These are phyloP conservation scores for Mikania micrantha DNA, from an alignment of 129 eudicot genomes.

Conservation along the genomic window DNA sequence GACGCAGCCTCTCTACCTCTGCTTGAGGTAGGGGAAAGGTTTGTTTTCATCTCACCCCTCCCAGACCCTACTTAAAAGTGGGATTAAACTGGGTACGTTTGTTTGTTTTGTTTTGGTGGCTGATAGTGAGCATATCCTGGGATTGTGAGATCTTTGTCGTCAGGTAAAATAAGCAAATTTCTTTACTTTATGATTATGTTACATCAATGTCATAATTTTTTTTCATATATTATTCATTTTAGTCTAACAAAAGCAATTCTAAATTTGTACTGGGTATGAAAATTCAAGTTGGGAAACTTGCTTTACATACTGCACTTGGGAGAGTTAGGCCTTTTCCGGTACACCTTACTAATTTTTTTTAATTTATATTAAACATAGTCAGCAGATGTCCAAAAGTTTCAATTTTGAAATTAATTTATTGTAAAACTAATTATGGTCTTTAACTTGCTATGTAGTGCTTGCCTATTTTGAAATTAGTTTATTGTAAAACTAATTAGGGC, in stretches of 20 bases:
- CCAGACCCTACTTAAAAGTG: no score
- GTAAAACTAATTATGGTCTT: slow-evolving; percentile 3
- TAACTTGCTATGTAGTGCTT: slow-evolving; percentile 49
- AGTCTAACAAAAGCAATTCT: not conserved
- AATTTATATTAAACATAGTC: slow-evolving; percentile 1
- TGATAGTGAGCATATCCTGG: slow-evolving; percentile 88
- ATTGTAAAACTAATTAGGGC: no score
- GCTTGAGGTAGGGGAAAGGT: no score
- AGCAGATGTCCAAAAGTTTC: not conserved
- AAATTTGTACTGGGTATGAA: slow-evolving; percentile 68
- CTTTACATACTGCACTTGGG: slow-evolving; percentile 86
- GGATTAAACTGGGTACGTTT: no score
- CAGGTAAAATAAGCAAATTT: slow-evolving; percentile 44
- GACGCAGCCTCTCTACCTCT: no score
- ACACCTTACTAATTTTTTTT: slow-evolving; percentile 19
- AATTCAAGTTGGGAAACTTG: slow-evolving; percentile 85
- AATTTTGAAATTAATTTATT: not conserved
- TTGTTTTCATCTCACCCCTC: no score
- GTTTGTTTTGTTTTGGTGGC: no score
- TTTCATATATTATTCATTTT: no score
- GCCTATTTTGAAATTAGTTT: no score
- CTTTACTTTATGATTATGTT: not conserved
- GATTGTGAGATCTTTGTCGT: slow-evolving; percentile 94
- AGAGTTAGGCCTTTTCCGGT: slow-evolving; percentile 91
- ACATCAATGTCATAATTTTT: not conserved